Evolutionary conservation across 306 rosid species (phyloP), one percentile per base, ranked within the genome.

Genomic region (Castanea mollissima): DNA sequence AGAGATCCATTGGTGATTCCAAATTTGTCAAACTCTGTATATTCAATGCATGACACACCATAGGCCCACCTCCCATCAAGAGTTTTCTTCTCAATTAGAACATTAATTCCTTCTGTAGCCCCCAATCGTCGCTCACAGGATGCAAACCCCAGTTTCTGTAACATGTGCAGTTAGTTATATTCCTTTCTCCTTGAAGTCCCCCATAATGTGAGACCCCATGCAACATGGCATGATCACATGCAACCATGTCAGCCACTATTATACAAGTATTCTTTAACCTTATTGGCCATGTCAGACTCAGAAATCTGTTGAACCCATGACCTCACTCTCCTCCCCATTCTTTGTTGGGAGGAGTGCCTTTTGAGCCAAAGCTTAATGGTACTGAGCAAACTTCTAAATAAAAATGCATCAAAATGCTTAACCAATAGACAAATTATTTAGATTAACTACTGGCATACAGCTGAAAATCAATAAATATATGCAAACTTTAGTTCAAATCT

Each of bases 31-130:
- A 95, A 95, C 83, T 95, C 99, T 1, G 99, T 93, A 89, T 95
- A 95, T 72, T 95, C 98, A 54, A 95, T 78, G 90, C 98, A 95
- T 25, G 99, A 90, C 76, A 95, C 80, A 31, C 97, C 98, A 77
- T 95, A 95, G 49, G 89, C 88, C 96, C 97, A 93, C 79, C 85
- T 88, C 73, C 98, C 99, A 83, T 95, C 83, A 74, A 79, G 85
- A 69, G 73, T 81, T 87, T 86, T 91, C 90, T 87, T 95, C 90
- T 93, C 97, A 79, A 89, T 83, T 63, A 95, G 90, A 65, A 91
- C 99, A 87, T 95, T 91, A 71, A 95, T 80, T 86, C 99, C 99
- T 83, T 95, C 99, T 69, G 99, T 91, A 73, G 99, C 99, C 46
- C 98, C 93, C 23, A 78, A 70, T 81, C 70, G 86, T 84, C 93